A percentile compares a stretch with the other conserved stretches of the same genome.
Conservation (phyloP, 2,329 filamentous ascomycete species). For the Paecilomyces sp. region DNA sequence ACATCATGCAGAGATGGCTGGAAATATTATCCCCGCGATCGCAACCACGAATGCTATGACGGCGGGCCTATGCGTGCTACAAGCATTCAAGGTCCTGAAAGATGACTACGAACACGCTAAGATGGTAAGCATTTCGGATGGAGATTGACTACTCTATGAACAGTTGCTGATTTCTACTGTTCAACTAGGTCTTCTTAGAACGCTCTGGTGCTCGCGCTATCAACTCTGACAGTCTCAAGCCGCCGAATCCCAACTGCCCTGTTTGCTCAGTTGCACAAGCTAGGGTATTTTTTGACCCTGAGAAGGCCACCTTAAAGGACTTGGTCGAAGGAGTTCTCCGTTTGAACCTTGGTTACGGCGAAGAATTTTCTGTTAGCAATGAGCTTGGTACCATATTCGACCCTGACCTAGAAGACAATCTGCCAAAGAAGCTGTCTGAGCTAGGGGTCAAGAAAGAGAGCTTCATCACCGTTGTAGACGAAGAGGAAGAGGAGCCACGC, state of each 20-base stretch:
- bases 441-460: constrained; percentile 66
- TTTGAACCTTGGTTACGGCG: constrained; percentile 64
- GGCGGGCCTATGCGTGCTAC: constrained; percentile 82
- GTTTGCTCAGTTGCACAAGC: constrained; percentile 72
- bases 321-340: constrained; percentile 70
- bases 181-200: constrained; percentile 65
- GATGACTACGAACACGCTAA: constrained; percentile 64
- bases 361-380: constrained; percentile 72
- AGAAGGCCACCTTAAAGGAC: constrained; percentile 67
- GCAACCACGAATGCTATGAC: constrained; percentile 97
- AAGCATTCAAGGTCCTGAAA: constrained; percentile 83
- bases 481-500: constrained; percentile 61
- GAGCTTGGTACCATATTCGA: constrained; percentile 79
- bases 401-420: constrained; percentile 77
- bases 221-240: constrained; percentile 46
- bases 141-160: background rate
- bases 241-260: constrained; percentile 74
- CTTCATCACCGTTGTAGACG: constrained; percentile 77
- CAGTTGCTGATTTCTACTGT: background rate
- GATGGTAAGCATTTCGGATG: constrained; percentile 49
- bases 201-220: constrained; percentile 54
- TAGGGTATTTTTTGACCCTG: constrained; percentile 60
- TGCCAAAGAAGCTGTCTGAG: constrained; percentile 70
- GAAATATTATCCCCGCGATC: constrained; percentile 97
- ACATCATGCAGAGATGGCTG: constrained; percentile 70